Percentiles rank a stretch among this genome's conserved stretches.
Conservation (phyloP, 176 grass and related monocot genomes). For the Carex kokanica region DNA sequence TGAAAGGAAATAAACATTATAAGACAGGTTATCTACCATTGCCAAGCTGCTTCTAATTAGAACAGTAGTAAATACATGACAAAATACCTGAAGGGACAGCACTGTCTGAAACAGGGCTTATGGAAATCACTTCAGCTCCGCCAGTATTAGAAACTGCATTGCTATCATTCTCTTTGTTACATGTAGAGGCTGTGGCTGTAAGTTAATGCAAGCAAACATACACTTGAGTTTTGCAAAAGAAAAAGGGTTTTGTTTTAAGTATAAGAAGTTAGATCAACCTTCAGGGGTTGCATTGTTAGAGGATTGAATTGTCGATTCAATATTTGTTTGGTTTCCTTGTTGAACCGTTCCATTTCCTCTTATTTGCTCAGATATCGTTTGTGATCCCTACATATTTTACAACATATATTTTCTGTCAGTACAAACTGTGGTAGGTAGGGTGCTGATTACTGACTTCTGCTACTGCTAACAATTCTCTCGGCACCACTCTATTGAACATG, state of each 20-base stretch:
- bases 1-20: conserved; percentile 32
- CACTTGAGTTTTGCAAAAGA: neutral
- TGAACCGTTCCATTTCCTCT: conserved; percentile 23
- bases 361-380: conserved; percentile 22
- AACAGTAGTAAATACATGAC: neutral
- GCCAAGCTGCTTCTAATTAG: neutral
- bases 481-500: neutral
- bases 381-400: conserved; percentile 1
- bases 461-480: no score
- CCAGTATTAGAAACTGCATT: neutral
- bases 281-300: conserved; percentile 6
- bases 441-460: neutral
- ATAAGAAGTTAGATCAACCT: conserved; percentile 11
- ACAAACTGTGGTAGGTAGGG: neutral
- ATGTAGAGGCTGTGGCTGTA: conserved; percentile 11
- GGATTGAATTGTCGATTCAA: neutral
- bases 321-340: conserved; percentile 11
- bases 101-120: neutral
- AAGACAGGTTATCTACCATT: neutral
- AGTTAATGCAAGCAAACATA: conserved; percentile 3
- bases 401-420: neutral
- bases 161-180: conserved; percentile 27
- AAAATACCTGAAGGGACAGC: conserved; percentile 19
- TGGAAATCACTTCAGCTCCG: neutral
- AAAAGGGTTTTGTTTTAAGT: neutral